phyloP scores from a whole-genome alignment of 2,329 filamentous ascomycete species.

The Phaeosphaeriaceae sp. region DNA sequence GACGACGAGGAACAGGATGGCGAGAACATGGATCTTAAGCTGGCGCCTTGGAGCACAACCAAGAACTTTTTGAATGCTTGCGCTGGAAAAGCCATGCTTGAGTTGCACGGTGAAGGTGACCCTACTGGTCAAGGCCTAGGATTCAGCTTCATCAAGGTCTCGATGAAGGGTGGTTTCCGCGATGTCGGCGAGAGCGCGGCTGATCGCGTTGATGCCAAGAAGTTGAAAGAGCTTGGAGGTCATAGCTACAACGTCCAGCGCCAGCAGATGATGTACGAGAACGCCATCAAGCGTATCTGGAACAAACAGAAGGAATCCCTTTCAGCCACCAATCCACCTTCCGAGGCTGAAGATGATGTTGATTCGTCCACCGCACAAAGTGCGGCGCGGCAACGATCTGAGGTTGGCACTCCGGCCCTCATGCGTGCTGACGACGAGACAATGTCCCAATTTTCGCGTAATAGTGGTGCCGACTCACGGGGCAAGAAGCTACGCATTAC shows the following conservation, averaged over 20 bases:
- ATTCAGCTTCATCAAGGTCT: constrained; percentile 96
- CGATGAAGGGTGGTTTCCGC: constrained; percentile 98
- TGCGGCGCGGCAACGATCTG: constrained; percentile 60
- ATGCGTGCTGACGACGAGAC: constrained; percentile 73
- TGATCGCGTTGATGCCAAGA: constrained; percentile 82
- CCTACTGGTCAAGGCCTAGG: constrained; percentile 91
- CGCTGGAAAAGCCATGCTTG: constrained; percentile 94
- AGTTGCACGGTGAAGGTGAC: constrained; percentile 91
- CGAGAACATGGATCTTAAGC: constrained; percentile 81
- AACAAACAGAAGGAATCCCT: constrained; percentile 82
- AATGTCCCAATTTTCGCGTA: constrained; percentile 57
- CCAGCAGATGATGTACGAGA: constrained; percentile 90
- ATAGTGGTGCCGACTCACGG: constrained; percentile 63
- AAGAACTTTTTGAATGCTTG: constrained; percentile 96
- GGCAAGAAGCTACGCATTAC: constrained; percentile 76
- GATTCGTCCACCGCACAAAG: constrained; percentile 53
- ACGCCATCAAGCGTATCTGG: constrained; percentile 92
- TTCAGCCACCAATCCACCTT: constrained; percentile 74
- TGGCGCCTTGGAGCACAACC: constrained; percentile 95
- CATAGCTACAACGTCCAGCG: constrained; percentile 98
- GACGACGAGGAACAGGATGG: constrained; percentile 67
- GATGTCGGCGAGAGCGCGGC: constrained; percentile 87
- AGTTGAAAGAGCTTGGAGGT: constrained; percentile 72
- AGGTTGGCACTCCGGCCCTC: constrained; percentile 65
- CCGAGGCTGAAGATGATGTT: constrained; percentile 73